These are phyloP conservation scores for Cyclotella sp. DNA, from an alignment of 108 stramenopile species.

Conservation along the genomic window DNA sequence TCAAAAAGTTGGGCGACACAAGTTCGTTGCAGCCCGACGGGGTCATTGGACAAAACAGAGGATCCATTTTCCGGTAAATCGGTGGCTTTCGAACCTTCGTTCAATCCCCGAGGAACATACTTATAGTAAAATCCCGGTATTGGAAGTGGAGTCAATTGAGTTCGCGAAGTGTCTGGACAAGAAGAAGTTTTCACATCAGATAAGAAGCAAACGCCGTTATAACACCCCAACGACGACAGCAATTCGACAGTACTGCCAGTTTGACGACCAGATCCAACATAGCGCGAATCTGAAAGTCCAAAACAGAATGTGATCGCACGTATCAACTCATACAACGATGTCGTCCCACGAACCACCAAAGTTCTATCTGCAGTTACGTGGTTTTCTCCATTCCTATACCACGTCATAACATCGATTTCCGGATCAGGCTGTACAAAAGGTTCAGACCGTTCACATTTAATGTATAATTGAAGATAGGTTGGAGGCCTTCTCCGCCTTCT, in stretches of 20 bases:
- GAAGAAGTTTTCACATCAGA: slow-evolving; percentile 35
- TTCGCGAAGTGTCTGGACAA: slow-evolving; percentile 8
- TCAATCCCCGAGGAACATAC: slow-evolving; percentile 28
- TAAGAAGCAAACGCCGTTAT: slow-evolving; percentile 42
- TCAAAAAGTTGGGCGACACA: slow-evolving; percentile 42
- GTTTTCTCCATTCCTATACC: slow-evolving; percentile 37
- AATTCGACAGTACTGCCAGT: neutral
- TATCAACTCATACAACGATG: slow-evolving; percentile 37
- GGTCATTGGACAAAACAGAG: slow-evolving; percentile 40
- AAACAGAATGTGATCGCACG: slow-evolving; percentile 23
- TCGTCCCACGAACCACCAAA: slow-evolving; percentile 45
- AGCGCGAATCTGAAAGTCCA: slow-evolving; percentile 22
- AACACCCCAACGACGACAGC: slow-evolving; percentile 20
- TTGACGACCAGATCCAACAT: slow-evolving; percentile 7
- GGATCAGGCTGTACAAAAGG: slow-evolving; percentile 32
- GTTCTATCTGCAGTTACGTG: slow-evolving; percentile 45
- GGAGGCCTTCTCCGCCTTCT: slow-evolving; percentile 32
- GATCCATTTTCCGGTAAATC: slow-evolving; percentile 19
- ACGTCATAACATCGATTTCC: slow-evolving; percentile 44
- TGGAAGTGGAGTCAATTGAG: slow-evolving; percentile 43
- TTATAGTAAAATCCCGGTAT: slow-evolving; percentile 54
- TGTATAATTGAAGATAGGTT: slow-evolving; percentile 42
- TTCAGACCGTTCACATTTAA: slow-evolving; percentile 52
- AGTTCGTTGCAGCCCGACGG: slow-evolving; percentile 33
- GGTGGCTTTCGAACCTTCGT: neutral